Percentiles rank a stretch among this genome's conserved stretches.
phyloP scores from a whole-genome alignment of 495 filamentous ascomycete genomes.

The Penicillium lagena region DNA sequence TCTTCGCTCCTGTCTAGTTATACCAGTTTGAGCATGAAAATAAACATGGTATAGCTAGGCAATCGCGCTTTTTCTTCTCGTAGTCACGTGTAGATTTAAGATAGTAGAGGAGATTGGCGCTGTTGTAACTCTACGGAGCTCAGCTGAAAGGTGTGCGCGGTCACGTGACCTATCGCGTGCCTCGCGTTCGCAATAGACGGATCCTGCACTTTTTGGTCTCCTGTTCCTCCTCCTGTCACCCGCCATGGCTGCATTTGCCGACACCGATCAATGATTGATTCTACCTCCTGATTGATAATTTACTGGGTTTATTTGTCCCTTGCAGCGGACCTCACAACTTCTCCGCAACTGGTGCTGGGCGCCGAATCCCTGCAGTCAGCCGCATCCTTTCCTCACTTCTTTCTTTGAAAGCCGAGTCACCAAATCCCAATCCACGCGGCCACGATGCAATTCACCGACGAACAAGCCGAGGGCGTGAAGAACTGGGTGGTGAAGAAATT shows the following conservation, averaged over 20 bases:
- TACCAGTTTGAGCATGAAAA: slow-evolving; percentile 30
- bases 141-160: too few species aligned
- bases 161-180: too few species aligned
- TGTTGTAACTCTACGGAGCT: too few species aligned
- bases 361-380: slow-evolving; percentile 8
- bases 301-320: too few species aligned
- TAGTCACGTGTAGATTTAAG: background rate
- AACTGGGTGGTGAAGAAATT: slow-evolving; percentile 85
- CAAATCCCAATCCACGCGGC: background rate
- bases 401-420: background rate
- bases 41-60: slow-evolving; percentile 23
- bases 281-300: too few species aligned
- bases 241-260: too few species aligned
- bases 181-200: slow-evolving; percentile 6
- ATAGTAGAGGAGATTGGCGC: background rate
- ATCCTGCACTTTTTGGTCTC: too few species aligned
- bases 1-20: slow-evolving; percentile 18
- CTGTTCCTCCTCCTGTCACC: too few species aligned
- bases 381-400: background rate
- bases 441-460: slow-evolving; percentile 73
- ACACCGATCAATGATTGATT: too few species aligned
- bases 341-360: too few species aligned
- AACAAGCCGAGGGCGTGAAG: slow-evolving; percentile 68
- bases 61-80: background rate
- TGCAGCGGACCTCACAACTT: too few species aligned